Evolutionary conservation across 1,284 basidiomycete genomes (phyloP).

Genomic region (Ganoderma leucocontextum): DNA sequence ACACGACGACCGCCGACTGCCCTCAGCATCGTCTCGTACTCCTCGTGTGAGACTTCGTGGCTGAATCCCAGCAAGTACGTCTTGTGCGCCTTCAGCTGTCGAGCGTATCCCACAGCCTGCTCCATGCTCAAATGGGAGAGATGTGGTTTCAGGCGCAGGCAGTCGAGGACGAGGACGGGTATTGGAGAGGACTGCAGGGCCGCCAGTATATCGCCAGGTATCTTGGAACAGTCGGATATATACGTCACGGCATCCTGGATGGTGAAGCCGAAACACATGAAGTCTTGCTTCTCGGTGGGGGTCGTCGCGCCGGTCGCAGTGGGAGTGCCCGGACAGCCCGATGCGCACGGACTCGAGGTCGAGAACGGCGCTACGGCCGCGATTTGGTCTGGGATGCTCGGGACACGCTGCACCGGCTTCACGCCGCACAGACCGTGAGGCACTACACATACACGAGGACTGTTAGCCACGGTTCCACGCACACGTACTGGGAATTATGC

Average conservation of each 20-base stretch:
- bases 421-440: constrained; percentile 20
- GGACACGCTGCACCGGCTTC: constrained; percentile 4
- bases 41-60: constrained; percentile 74
- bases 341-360: constrained; percentile 55
- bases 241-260: constrained; percentile 71
- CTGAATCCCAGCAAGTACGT: constrained; percentile 80
- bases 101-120: constrained; percentile 61
- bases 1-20: constrained; percentile 50
- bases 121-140: constrained; percentile 78
- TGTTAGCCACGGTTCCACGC: constrained; percentile 17
- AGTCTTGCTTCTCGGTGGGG: constrained; percentile 43
- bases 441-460: constrained; percentile 1
- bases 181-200: constrained; percentile 47
- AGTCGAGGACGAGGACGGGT: constrained; percentile 75
- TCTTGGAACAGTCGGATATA: constrained; percentile 78
- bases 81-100: constrained; percentile 60
- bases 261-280: constrained; percentile 76
- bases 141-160: constrained; percentile 66
- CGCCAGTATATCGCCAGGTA: constrained; percentile 74
- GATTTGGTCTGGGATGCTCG: constrained; percentile 50
- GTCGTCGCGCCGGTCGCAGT: constrained; percentile 26
- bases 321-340: constrained; percentile 41
- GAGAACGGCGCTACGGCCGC: constrained; percentile 28
- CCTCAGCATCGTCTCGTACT: constrained; percentile 67
- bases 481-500: background rate